Percentiles rank a stretch among this genome's conserved stretches.
These are phyloP conservation scores for Lachnellula occidentalis DNA, from an alignment of 2,329 filamentous ascomycete species.

Conservation along the genomic window DNA sequence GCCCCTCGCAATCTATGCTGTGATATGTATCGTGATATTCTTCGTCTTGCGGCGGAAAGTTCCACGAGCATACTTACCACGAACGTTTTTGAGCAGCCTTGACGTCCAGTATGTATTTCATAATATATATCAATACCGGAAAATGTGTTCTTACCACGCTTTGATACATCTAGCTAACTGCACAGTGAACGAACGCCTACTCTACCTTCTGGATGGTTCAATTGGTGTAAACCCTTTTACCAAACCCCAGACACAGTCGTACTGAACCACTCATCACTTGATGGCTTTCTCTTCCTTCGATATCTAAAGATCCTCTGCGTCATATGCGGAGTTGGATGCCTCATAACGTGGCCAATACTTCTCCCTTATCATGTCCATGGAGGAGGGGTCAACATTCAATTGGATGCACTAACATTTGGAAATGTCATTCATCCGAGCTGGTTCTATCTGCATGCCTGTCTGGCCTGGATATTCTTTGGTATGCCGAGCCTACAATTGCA, in stretches of 20 bases:
- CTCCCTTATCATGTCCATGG: slow-evolving; percentile 61
- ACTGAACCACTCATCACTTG: slow-evolving; percentile 60
- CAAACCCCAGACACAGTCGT: slow-evolving; percentile 35
- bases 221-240: slow-evolving; percentile 32
- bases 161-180: neutral
- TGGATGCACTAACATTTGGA: slow-evolving; percentile 55
- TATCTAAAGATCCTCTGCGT: slow-evolving; percentile 57
- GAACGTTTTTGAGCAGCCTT: slow-evolving; percentile 45
- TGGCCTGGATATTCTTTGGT: slow-evolving; percentile 59
- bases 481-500: neutral
- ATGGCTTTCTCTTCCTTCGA: slow-evolving; percentile 60
- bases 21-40: slow-evolving; percentile 47
- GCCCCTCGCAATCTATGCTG: slow-evolving; percentile 45
- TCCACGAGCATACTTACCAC: slow-evolving; percentile 50
- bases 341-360: slow-evolving; percentile 59
- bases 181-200: slow-evolving; percentile 28
- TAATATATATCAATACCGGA: neutral
- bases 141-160: neutral
- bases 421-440: slow-evolving; percentile 48
- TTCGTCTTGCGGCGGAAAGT: slow-evolving; percentile 43
- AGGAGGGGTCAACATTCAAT: slow-evolving; percentile 44
- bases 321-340: slow-evolving; percentile 56
- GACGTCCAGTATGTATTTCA: slow-evolving; percentile 40
- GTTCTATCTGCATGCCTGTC: slow-evolving; percentile 55
- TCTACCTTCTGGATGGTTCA: slow-evolving; percentile 32